phyloP scores from a whole-genome alignment of 345 rosid genomes.

The Corymbia maculata region DNA sequence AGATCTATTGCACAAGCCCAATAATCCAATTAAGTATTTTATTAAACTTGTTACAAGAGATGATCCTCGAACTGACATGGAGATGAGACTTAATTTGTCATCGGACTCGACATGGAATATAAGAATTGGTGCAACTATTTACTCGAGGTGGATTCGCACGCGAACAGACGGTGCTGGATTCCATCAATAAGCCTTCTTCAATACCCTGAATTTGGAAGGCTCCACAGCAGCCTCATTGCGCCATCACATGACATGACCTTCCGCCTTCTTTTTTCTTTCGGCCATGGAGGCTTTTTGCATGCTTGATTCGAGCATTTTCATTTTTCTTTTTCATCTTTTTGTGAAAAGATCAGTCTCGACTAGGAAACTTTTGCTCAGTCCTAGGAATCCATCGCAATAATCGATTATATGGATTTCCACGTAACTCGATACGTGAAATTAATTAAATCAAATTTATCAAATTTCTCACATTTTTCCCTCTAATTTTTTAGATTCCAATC shows the following conservation, averaged over 20 bases:
- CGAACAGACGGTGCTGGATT: background rate
- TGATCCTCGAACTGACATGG: background rate
- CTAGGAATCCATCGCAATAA: background rate
- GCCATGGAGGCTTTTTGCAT: background rate
- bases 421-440: background rate
- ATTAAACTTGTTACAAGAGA: background rate
- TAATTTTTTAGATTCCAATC: background rate
- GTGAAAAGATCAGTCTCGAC: background rate
- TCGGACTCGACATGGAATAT: background rate
- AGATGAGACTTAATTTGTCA: background rate
- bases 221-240: background rate
- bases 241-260: background rate
- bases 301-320: background rate
- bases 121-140: background rate
- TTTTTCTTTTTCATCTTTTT: rapidly evolving
- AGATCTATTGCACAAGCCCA: background rate
- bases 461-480: rapidly evolving
- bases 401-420: background rate
- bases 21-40: background rate
- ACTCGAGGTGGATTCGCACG: background rate
- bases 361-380: background rate
- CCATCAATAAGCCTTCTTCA: background rate
- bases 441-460: rapidly evolving
- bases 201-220: background rate
- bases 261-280: background rate